Evolutionary conservation across 371 early-diverging fungal genomes (phyloP).

Genomic region (Gilbertella persicaria): DNA sequence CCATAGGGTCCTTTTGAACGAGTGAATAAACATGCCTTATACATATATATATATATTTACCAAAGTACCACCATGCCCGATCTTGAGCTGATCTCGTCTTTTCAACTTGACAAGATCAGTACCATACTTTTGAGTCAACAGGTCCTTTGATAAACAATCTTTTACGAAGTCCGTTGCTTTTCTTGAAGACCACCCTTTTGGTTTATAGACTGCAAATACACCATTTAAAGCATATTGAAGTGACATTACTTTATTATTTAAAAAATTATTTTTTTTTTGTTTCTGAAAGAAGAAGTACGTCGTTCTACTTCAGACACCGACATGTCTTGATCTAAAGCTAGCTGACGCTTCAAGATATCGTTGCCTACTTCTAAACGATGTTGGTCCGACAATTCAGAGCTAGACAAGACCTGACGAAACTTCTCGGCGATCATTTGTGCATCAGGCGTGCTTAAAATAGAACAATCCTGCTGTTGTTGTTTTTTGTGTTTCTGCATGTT

Average conservation of each 20-base stretch:
- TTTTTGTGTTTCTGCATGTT: constrained; percentile 20
- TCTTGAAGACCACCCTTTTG: constrained; percentile 46
- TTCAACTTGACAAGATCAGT: neutral
- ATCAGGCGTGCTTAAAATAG: constrained; percentile 20
- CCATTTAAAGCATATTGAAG: constrained; percentile 31
- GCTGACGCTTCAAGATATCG: constrained; percentile 12
- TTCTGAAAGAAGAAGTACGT: constrained; percentile 9
- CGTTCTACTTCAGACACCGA: constrained; percentile 14
- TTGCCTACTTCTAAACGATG: constrained; percentile 11
- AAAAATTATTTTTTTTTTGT: neutral
- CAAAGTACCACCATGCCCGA: constrained; percentile 59
- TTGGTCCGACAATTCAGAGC: constrained; percentile 1
- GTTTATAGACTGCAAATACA: constrained; percentile 50
- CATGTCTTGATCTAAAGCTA: constrained; percentile 15
- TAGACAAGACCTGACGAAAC: constrained; percentile 21
- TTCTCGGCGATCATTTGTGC: constrained; percentile 20
- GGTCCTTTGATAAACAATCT: constrained; percentile 20
- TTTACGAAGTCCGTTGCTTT: constrained; percentile 37
- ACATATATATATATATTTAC: too few relatives aligned
- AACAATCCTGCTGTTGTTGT: constrained; percentile 1
- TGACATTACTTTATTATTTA: constrained; percentile 1
- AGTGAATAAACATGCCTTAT: too few relatives aligned
- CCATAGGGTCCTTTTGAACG: constrained; percentile 49
- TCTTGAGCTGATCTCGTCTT: constrained; percentile 34
- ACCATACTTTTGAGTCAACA: neutral